phyloP scores from a whole-genome alignment of 495 filamentous ascomycete species.

The Bryoglossum gracile region DNA sequence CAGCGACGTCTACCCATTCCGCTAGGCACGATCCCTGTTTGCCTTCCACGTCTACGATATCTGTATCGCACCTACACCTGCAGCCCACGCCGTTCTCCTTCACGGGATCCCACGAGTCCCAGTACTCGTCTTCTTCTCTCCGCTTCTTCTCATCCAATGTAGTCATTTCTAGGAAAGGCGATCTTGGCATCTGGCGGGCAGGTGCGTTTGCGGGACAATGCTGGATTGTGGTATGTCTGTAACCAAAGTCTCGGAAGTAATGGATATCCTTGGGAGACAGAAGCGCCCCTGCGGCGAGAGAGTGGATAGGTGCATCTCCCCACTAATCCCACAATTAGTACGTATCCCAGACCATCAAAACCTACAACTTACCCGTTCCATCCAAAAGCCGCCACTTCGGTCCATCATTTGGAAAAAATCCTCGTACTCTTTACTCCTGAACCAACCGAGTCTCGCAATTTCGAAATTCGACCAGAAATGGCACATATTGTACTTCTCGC shows the following conservation, averaged over 20 bases:
- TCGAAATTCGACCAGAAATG: conserved; percentile 99
- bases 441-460: conserved; percentile 91
- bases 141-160: conserved; percentile 81
- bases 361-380: conserved; percentile 70
- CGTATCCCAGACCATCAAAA: conserved; percentile 11
- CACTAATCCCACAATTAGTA: conserved; percentile 54
- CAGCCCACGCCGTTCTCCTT: conserved; percentile 98
- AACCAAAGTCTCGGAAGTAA: conserved; percentile 99
- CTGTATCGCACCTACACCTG: conserved; percentile 95
- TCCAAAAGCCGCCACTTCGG: conserved; percentile 96
- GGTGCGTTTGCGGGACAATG: conserved; percentile 97
- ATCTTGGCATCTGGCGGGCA: conserved; percentile 73
- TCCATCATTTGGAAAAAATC: conserved; percentile 99
- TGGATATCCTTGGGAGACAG: conserved; percentile 81
- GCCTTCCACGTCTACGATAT: conserved; percentile 94
- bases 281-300: conserved; percentile 85
- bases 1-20: conserved; percentile 97
- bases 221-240: conserved; percentile 97
- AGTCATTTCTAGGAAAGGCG: conserved; percentile 77
- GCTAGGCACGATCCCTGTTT: conserved; percentile 91
- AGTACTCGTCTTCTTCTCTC: conserved; percentile 93
- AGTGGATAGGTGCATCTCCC: conserved; percentile 99
- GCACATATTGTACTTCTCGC: conserved; percentile 99
- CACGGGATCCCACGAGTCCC: conserved; percentile 76
- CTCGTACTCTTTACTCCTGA: conserved; percentile 92